Conservation (phyloP, 1,284 basidiomycete genomes). For the Ceratobasidium papillatum region DNA sequence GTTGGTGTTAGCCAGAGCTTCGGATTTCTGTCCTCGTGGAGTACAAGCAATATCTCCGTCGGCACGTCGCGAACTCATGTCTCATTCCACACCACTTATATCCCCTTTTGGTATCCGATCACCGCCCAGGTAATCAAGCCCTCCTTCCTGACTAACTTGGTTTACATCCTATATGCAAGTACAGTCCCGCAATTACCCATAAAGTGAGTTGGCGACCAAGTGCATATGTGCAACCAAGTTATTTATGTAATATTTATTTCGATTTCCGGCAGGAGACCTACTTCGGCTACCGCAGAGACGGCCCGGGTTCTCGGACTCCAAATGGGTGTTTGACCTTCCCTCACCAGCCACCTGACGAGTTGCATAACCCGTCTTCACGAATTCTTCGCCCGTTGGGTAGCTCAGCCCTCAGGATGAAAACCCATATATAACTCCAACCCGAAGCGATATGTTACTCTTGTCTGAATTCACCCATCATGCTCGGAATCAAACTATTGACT, state of each 20-base stretch:
- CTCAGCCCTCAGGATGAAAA: background rate
- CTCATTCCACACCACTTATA: background rate
- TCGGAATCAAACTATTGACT: constrained; percentile 6
- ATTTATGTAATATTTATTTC: background rate
- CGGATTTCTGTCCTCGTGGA: background rate
- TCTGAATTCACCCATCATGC: background rate
- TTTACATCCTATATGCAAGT: no score
- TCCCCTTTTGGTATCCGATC: constrained; percentile 2
- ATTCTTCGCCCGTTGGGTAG: constrained; percentile 11
- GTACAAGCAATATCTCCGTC: background rate
- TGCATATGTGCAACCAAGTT: background rate
- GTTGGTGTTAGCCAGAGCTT: background rate
- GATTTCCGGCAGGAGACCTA: background rate
- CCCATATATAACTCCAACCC: background rate
- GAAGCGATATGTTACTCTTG: background rate
- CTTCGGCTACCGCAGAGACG: background rate
- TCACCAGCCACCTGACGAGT: constrained; percentile 17
- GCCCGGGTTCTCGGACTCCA: constrained; percentile 34
- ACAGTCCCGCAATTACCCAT: no score
- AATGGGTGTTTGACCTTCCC: constrained; percentile 22
- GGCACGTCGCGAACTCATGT: background rate
- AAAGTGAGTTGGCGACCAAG: no score
- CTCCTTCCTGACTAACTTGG: no score
- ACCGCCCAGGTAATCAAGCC: background rate
- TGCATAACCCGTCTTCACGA: background rate